Evolutionary conservation across 73 alveolate genomes (phyloP).

Genomic region (Durusdinium trenchii): DNA sequence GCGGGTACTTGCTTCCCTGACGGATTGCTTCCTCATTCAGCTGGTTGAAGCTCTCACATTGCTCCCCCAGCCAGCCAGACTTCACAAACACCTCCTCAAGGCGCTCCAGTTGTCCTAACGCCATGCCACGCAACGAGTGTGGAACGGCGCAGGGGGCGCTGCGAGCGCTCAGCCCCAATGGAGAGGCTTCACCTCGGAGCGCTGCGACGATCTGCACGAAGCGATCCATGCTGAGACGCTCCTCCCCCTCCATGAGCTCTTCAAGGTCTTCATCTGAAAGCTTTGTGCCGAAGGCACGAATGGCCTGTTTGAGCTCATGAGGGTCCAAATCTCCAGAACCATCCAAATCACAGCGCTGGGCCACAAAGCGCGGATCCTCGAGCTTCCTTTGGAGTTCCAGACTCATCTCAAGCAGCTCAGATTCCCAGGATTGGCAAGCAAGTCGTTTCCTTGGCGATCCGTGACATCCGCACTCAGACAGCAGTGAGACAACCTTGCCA

Average conservation of each 20-base stretch:
- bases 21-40: not conserved
- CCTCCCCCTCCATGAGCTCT: not conserved
- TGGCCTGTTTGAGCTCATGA: slow-evolving; percentile 6
- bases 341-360: slow-evolving; percentile 19
- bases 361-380: too few relatives aligned
- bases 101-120: slow-evolving; percentile 25
- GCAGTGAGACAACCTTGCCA: too few relatives aligned
- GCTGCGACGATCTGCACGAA: not conserved
- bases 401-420: too few relatives aligned
- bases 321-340: slow-evolving; percentile 41
- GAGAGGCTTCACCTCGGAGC: not conserved
- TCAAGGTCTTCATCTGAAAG: not conserved
- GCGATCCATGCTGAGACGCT: not conserved
- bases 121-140: slow-evolving; percentile 17
- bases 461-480: too few relatives aligned
- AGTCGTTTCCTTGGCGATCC: too few relatives aligned
- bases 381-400: too few relatives aligned
- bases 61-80: slow-evolving; percentile 29
- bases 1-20: not conserved
- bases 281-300: not conserved
- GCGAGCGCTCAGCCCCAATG: not conserved
- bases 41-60: not conserved
- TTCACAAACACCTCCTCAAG: slow-evolving; percentile 22
- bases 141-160: not conserved
- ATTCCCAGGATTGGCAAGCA: too few relatives aligned